Evolutionary conservation across 352 stramenopile species (phyloP).

Genomic region (Phytopythium cucurbitacearum): DNA sequence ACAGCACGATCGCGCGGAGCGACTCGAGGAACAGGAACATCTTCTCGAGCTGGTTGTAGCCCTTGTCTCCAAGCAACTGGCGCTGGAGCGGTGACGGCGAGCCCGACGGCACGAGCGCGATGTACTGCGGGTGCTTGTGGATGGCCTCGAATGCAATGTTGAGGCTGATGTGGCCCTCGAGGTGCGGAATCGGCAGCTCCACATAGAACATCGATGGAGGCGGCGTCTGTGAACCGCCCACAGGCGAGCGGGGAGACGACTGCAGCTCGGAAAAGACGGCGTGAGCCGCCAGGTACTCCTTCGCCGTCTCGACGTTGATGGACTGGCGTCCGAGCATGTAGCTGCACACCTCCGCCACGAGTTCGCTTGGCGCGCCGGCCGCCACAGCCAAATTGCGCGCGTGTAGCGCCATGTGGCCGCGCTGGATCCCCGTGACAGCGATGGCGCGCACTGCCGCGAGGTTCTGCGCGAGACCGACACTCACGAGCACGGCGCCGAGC

Average conservation of each 20-base stretch:
- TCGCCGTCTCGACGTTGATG: slow-evolving; percentile 82
- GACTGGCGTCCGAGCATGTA: slow-evolving; percentile 82
- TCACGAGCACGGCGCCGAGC: slow-evolving; percentile 71
- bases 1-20: slow-evolving; percentile 73
- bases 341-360: slow-evolving; percentile 81
- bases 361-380: slow-evolving; percentile 66
- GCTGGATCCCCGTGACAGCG: slow-evolving; percentile 84
- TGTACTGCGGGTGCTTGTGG: slow-evolving; percentile 75
- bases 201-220: slow-evolving; percentile 86
- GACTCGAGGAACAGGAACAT: slow-evolving; percentile 82
- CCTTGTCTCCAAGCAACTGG: slow-evolving; percentile 77
- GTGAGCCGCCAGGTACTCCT: slow-evolving; percentile 79
- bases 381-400: slow-evolving; percentile 83
- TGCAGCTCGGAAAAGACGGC: slow-evolving; percentile 75
- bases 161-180: slow-evolving; percentile 66
- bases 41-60: slow-evolving; percentile 85
- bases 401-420: slow-evolving; percentile 85
- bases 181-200: slow-evolving; percentile 65
- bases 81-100: slow-evolving; percentile 37
- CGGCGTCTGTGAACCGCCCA: slow-evolving; percentile 24
- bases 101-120: slow-evolving; percentile 51
- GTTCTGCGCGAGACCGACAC: slow-evolving; percentile 84
- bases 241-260: slow-evolving; percentile 33
- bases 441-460: slow-evolving; percentile 82
- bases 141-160: slow-evolving; percentile 84